A percentile compares a stretch with the other conserved stretches of the same genome.
These are phyloP conservation scores for Suhomyces kunorum DNA, from an alignment of 1,139 yeast genomes.

Conservation along the genomic window DNA sequence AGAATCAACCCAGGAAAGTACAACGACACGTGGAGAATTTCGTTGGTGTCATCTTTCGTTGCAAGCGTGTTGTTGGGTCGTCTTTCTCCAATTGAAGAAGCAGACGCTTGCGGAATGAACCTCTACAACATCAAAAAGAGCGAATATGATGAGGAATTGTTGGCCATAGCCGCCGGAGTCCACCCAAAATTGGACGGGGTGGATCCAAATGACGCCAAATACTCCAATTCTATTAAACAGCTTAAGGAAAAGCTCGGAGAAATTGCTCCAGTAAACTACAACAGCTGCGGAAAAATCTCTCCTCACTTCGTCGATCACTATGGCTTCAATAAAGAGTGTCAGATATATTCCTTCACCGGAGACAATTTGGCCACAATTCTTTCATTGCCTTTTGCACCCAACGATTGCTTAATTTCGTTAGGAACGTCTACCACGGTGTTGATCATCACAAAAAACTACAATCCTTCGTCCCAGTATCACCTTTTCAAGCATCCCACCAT, in stretches of 20 bases:
- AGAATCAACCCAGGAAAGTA: constrained; percentile 54
- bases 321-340: constrained; percentile 58
- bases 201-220: constrained; percentile 21
- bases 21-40: constrained; percentile 57
- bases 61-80: constrained; percentile 70
- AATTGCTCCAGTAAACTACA: constrained; percentile 49
- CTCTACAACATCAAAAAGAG: constrained; percentile 64
- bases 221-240: constrained; percentile 34
- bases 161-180: constrained; percentile 54
- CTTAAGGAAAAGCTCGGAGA: constrained; percentile 53
- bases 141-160: constrained; percentile 54
- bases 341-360: constrained; percentile 75
- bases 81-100: constrained; percentile 67
- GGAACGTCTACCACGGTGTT: constrained; percentile 91
- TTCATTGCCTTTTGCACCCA: constrained; percentile 72
- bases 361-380: constrained; percentile 89
- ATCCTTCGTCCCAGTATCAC: constrained; percentile 82
- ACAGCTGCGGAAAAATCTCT: constrained; percentile 48
- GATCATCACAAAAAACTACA: constrained; percentile 73
- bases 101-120: constrained; percentile 94
- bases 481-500: constrained; percentile 84
- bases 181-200: constrained; percentile 39
- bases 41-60: constrained; percentile 77
- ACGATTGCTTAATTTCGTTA: constrained; percentile 77
- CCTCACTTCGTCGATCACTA: constrained; percentile 63